Evolutionary conservation across 2,329 filamentous ascomycete genomes (phyloP).

Genomic region (Dactylellina haptotyla): DNA sequence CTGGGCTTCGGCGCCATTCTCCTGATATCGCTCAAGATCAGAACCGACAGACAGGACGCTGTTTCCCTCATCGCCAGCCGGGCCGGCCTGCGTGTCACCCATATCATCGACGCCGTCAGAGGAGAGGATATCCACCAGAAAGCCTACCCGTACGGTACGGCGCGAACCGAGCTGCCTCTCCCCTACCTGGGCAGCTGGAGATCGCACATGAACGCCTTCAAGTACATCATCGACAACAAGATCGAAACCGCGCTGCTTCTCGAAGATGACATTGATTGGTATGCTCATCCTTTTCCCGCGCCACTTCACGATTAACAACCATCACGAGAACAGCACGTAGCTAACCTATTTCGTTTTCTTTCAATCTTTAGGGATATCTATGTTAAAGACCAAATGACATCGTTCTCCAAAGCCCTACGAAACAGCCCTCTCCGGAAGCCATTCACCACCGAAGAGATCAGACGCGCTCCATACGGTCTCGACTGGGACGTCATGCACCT

Average conservation of each 20-base stretch:
- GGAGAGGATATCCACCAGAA: constrained; percentile 50
- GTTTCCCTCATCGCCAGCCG: constrained; percentile 41
- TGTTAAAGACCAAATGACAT: constrained; percentile 44
- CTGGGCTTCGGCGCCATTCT: constrained; percentile 48
- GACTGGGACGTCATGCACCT: constrained; percentile 54
- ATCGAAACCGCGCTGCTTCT: constrained; percentile 46
- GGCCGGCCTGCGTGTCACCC: constrained; percentile 31
- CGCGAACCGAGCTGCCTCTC: constrained; percentile 37
- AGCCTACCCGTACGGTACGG: constrained; percentile 43
- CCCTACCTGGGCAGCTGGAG: constrained; percentile 52
- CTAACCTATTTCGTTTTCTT: background rate
- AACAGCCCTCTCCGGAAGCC: constrained; percentile 41
- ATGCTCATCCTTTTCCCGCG: background rate
- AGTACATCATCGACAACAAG: constrained; percentile 50
- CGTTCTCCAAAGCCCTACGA: constrained; percentile 38
- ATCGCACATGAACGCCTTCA: constrained; percentile 52
- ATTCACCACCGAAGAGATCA: constrained; percentile 40
- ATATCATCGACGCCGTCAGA: constrained; percentile 46
- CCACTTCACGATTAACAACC: too few relatives aligned
- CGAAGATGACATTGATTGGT: constrained; percentile 53
- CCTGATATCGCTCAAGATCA: constrained; percentile 44
- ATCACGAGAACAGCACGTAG: too few relatives aligned
- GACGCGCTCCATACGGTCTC: constrained; percentile 46
- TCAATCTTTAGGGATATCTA: constrained; percentile 40
- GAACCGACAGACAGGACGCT: constrained; percentile 49